Percentiles rank a stretch among this genome's conserved stretches.
phyloP scores from a whole-genome alignment of 2,329 filamentous ascomycete species.

The Aureobasidium sp. region DNA sequence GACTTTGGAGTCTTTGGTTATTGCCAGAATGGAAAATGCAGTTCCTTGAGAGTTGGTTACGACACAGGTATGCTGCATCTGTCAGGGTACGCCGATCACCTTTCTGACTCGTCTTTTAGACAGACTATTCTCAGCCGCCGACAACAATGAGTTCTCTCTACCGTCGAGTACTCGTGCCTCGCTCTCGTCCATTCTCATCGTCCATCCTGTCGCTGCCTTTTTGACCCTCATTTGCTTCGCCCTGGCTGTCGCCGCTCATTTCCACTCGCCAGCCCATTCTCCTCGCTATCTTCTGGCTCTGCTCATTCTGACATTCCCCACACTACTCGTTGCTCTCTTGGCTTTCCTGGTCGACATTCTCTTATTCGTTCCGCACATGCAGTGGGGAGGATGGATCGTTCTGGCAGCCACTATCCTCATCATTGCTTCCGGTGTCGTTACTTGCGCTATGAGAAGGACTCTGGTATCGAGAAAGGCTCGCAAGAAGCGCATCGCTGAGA shows the following conservation, averaged over 20 bases:
- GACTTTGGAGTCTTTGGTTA: constrained; percentile 91
- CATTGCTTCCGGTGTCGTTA: constrained; percentile 70
- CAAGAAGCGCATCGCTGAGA: constrained; percentile 83
- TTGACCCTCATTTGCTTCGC: constrained; percentile 77
- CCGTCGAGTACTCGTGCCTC: constrained; percentile 56
- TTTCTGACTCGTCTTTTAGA: constrained; percentile 27
- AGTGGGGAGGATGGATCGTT: constrained; percentile 91
- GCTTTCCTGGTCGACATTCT: constrained; percentile 91
- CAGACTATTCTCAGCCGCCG: constrained; percentile 37
- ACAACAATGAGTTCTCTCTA: constrained; percentile 48
- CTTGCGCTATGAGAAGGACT: constrained; percentile 90
- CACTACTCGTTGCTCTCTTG: constrained; percentile 72
- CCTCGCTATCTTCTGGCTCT: constrained; percentile 76
- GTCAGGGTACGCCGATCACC: constrained; percentile 15
- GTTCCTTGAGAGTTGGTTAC: constrained; percentile 73
- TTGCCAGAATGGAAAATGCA: constrained; percentile 61
- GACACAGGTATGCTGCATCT: constrained; percentile 55
- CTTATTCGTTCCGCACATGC: constrained; percentile 86
- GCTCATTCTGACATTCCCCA: constrained; percentile 78
- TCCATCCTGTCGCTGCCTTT: constrained; percentile 84
- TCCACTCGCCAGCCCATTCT: constrained; percentile 83
- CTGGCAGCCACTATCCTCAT: constrained; percentile 82
- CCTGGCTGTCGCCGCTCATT: constrained; percentile 71
- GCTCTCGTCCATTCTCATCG: constrained; percentile 81
- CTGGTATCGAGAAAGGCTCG: constrained; percentile 87